Evolutionary conservation across 106 monocot genomes (phyloP).

Genomic region (Dendrobium officinale): DNA sequence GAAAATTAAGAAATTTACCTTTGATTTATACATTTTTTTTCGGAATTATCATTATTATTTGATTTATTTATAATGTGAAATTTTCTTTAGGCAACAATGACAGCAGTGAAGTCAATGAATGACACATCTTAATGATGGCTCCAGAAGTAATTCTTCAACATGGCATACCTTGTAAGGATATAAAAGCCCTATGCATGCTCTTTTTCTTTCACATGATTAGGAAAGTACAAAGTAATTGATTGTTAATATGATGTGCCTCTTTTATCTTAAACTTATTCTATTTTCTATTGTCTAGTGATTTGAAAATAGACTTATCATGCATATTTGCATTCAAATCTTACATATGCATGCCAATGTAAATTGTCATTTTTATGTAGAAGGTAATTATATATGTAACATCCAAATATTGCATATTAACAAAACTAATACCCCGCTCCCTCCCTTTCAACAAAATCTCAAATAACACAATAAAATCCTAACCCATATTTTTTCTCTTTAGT

Average conservation of each 20-base stretch:
- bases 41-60: background rate
- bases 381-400: too few relatives aligned
- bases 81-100: slow-evolving; percentile 69
- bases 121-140: slow-evolving; percentile 98
- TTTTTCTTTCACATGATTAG: background rate
- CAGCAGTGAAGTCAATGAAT: slow-evolving; percentile 93
- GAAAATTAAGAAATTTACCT: background rate
- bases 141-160: slow-evolving; percentile 91
- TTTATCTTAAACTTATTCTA: background rate
- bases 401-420: too few relatives aligned
- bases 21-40: background rate
- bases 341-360: background rate
- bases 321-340: background rate
- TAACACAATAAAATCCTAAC: too few relatives aligned
- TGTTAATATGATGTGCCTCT: background rate
- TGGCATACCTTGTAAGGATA: slow-evolving; percentile 86
- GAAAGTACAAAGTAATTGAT: background rate
- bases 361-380: background rate
- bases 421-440: too few relatives aligned
- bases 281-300: background rate
- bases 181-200: background rate
- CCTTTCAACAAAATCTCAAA: too few relatives aligned
- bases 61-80: slow-evolving; percentile 6
- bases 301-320: background rate
- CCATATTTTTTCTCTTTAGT: too few relatives aligned